Base-by-base conservation (phyloP, 1,284 basidiomycete species). In the Naganishia liquefaciens region DNA sequence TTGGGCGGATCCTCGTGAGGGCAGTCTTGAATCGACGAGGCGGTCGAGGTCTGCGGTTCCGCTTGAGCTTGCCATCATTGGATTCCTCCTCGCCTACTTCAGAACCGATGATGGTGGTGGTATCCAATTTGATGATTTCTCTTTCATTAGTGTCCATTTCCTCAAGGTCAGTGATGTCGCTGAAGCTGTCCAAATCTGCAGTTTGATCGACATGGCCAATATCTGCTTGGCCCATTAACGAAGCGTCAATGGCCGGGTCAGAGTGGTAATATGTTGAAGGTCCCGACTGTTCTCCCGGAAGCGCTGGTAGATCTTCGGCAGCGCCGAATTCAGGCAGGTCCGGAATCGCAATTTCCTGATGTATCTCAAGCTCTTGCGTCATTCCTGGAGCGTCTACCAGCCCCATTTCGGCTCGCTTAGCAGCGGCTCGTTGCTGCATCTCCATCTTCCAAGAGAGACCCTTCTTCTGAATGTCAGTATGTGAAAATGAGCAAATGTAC, bases 21-120 rank as follows among this genome's bases (percentile, higher is more conserved):
- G 62, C 63, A 21, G 66, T 67, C 57, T 67, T 67, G 62, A 67
- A 67, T 21, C 66, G 62, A 27, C 66, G 50, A 21, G 66, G 66
- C 23, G 66, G 66, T 11, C 66, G 50, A 5, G 66, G 57, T 44
- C 63, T 64, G 2, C 66, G 54, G 28, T 51, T 46, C 17, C 66
- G 55, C 37, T 63, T 60, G 7, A 57, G n/a, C 40, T 63, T 63
- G 39, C 54, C 53, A 42, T 58, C 63, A 39, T 51, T 52, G 21
- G 60, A 52, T 43, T 62, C 51, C 10, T 62, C 50, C 10, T 62
- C 60, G 19, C 60, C 50, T 40, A 52, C 46, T 51, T 52, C 60
- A 5, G 60, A 62, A 49, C 58, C 58, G 21, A 62, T 53, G 7
- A 55, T 25, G 4, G 33, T 13, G 33, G 42, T 53, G 28, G 58